A percentile compares a stretch with the other conserved stretches of the same genome.
Conservation (phyloP, 1,284 basidiomycete species). For the Schizopora paradoxa region DNA sequence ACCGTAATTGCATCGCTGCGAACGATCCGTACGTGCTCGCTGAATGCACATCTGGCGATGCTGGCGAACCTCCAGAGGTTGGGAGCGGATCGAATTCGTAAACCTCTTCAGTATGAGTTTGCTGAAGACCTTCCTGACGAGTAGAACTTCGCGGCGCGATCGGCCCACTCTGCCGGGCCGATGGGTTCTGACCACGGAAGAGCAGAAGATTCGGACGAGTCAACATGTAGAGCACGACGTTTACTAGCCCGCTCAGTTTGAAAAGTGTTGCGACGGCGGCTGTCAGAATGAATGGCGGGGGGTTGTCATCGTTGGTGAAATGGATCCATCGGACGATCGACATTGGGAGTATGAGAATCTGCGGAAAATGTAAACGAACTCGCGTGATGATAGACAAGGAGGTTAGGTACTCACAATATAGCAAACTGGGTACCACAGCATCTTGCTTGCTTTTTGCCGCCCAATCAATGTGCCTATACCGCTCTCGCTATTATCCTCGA, state of each 20-base stretch:
- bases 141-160: background rate
- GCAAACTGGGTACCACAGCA: slow-evolving; percentile 16
- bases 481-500: background rate
- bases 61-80: background rate
- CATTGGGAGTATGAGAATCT: slow-evolving; percentile 17
- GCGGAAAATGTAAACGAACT: background rate
- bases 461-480: background rate
- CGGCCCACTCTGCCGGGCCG: background rate
- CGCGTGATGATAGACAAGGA: slow-evolving; percentile 2
- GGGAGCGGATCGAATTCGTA: background rate
- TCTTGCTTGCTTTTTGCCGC: slow-evolving; percentile 13
- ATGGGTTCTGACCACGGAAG: slow-evolving; percentile 10
- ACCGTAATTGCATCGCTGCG: background rate
- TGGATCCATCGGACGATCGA: slow-evolving; percentile 15
- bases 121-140: background rate
- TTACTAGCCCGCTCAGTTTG: slow-evolving; percentile 20
- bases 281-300: slow-evolving; percentile 17
- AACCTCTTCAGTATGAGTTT: background rate
- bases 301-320: slow-evolving; percentile 5
- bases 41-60: background rate
- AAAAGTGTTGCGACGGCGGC: slow-evolving; percentile 18
- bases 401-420: slow-evolving; percentile 6
- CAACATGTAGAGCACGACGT: slow-evolving; percentile 21
- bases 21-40: too few species aligned
- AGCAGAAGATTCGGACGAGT: slow-evolving; percentile 22